A percentile compares a stretch with the other conserved stretches of the same genome.
phyloP scores from a whole-genome alignment of 352 stramenopile species.

The Phytophthora quininea region DNA sequence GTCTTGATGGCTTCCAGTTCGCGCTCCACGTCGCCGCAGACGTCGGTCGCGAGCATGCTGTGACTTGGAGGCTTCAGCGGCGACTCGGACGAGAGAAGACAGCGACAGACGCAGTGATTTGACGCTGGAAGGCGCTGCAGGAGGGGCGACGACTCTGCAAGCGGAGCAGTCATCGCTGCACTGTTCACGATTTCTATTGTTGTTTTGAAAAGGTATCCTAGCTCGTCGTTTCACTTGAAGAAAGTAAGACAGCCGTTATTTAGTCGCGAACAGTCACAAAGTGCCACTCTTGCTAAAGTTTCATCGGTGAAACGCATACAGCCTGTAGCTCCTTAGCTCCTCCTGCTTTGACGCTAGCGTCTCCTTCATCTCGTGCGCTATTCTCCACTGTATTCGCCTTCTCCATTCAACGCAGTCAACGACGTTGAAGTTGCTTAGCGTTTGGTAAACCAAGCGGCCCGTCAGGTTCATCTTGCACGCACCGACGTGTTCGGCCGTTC shows the following conservation, averaged over 20 bases:
- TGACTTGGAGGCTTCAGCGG: constrained; percentile 1
- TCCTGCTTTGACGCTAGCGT: background rate
- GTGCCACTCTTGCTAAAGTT: background rate
- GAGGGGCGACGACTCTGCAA: too few species aligned
- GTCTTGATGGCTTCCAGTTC: constrained; percentile 48
- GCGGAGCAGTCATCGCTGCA: constrained; percentile 19
- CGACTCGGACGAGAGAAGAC: constrained; percentile 30
- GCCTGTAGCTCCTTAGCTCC: background rate
- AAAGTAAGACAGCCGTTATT: background rate
- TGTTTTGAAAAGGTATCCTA: too few species aligned
- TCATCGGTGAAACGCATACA: background rate
- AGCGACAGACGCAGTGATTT: constrained; percentile 23
- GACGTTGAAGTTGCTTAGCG: background rate
- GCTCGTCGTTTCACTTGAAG: background rate
- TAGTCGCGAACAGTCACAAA: background rate
- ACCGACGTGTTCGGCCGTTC: background rate
- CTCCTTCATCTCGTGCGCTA: background rate
- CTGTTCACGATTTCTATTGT: background rate
- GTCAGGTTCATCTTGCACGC: background rate
- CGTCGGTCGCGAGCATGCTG: constrained; percentile 10
- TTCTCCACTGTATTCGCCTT: background rate
- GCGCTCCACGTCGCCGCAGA: constrained; percentile 47
- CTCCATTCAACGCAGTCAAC: background rate
- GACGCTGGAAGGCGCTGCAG: background rate
- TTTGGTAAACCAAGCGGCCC: background rate